Base-by-base conservation (phyloP, 225 moss, liverwort and hornwort species). In the Asterella californica region DNA sequence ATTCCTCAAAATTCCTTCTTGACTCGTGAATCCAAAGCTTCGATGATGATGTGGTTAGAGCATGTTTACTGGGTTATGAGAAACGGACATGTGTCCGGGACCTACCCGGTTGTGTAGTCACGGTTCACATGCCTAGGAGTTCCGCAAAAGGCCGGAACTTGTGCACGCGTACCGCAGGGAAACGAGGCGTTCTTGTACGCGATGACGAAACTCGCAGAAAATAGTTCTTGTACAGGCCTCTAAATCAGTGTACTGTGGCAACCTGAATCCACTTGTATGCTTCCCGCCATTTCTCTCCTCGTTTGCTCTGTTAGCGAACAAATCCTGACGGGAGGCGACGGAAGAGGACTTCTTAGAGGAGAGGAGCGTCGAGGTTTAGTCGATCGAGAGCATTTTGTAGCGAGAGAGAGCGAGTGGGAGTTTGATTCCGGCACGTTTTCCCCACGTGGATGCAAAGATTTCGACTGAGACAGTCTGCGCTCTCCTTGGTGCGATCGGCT, bases 251-350 rank as follows among this genome's bases (percentile, higher is more conserved):
- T 32, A 74, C 74, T 11, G 53, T 74, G 74, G 19, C 32, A 74
- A 29, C 27, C 53, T 8, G 52, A 24, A 52, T 33, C 33, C 73
- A 53, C 14, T 54, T 53, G 17, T 30, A 52, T 53, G 74, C 30
- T 74, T 74, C 74, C 74, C 74, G 74, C 74, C 74, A 74, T 30
- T 74, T 54, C 33, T 48, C 34, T 24, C 52, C 2, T 30, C 29
- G 53, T 33, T 52, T 7, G 32, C 53, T 73, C 11, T 45, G 37
- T 0, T 24, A 21, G 42, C 42, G 71, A 15, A 70, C 42, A 24
- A 10, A 66, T 32, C 9, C 66, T 2, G 32, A 32, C 10, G 32
- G 15, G 33, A 66, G 29, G 65, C 4, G 32, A 34, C 6, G 7
- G 53, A 54, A 24, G 68, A 24, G 21, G 0, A 2, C 18, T n/a